Base-by-base conservation (phyloP, 2,329 filamentous ascomycete genomes). In the Trichoderma oligosporum region DNA sequence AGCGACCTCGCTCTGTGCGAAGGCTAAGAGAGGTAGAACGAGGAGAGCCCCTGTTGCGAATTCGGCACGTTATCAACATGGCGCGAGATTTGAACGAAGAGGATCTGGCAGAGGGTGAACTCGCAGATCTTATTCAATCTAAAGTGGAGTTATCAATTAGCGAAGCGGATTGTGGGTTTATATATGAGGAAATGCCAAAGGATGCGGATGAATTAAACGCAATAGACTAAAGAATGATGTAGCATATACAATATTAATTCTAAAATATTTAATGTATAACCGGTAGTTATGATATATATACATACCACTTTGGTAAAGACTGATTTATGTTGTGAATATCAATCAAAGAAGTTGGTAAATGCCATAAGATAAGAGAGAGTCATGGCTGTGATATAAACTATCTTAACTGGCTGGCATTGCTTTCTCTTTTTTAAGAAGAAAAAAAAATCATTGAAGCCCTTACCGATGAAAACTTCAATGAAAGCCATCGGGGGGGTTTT, bases 131-230 rank as follows among this genome's bases (percentile, higher is more conserved):
- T 5, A 39, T 62, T 2, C 44, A 36, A 20, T 66, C 64, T 1
- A 68, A 68, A 2, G 71, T 67, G 4, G 56, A 69, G 55, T 48
- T 74, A 8, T 59, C 60, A 1, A 62, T 72, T 7, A 66, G 65
- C 2, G 70, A 63, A 14, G 64, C 70, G 44, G 69, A 70, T n/a
- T 73, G 68, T 68, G 67, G 64, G 2, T 68, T 72, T 58, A 53
- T 18, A 1, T 72, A 71, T 53, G 70, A 73, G 48, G 71, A 74
- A 18, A 57, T 61, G 49, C 54, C 61, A 22, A 47, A 29, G 16
- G 52, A 56, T 11, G 29, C 9, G 24, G 25, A 47, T 42, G 20
- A 25, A 39, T 48, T 8, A 44, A 16, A 36, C 11, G 5, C n/a
- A 6, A 5, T 24, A 42, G 11, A 48, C 8, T 18, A 38, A 31